Evolutionary conservation across 108 stramenopile genomes (phyloP).

Genomic region (Seminavis robusta): DNA sequence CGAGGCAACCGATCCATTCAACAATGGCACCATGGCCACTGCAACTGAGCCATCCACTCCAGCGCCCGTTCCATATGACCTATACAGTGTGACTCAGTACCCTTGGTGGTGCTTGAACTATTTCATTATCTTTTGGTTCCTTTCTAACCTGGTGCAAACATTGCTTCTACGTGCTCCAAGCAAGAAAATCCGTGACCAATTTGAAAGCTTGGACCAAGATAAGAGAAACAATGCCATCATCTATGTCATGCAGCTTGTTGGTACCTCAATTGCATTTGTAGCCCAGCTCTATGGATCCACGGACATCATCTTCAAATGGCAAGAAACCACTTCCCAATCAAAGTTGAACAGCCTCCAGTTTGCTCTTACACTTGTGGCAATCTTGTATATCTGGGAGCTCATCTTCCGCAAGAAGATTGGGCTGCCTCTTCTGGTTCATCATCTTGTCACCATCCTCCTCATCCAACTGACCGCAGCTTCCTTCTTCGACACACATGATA

Average conservation of each 20-base stretch:
- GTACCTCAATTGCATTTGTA: background rate
- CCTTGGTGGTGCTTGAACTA: conserved; percentile 1
- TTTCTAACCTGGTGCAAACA: background rate
- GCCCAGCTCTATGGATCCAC: background rate
- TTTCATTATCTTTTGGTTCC: background rate
- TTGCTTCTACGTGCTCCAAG: background rate
- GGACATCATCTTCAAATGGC: conserved; percentile 2
- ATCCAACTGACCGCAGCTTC: background rate
- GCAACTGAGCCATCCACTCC: too few species aligned
- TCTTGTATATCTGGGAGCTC: conserved; percentile 9
- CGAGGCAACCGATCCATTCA: too few species aligned
- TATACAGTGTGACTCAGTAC: too few species aligned
- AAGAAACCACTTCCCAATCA: too few species aligned
- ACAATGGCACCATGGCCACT: too few species aligned
- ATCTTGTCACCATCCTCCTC: conserved; percentile 3
- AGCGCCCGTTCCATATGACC: too few species aligned
- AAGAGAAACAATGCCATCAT: background rate
- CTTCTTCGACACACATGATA: background rate
- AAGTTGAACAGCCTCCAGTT: background rate
- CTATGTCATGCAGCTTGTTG: background rate
- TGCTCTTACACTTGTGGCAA: background rate
- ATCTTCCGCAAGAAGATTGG: conserved; percentile 9
- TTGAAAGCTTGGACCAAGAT: background rate
- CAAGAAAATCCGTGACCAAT: background rate
- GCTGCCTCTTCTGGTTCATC: conserved; percentile 8